Evolutionary conservation across 257 asterid genomes (phyloP).

Genomic region (Agastache rugosa): DNA sequence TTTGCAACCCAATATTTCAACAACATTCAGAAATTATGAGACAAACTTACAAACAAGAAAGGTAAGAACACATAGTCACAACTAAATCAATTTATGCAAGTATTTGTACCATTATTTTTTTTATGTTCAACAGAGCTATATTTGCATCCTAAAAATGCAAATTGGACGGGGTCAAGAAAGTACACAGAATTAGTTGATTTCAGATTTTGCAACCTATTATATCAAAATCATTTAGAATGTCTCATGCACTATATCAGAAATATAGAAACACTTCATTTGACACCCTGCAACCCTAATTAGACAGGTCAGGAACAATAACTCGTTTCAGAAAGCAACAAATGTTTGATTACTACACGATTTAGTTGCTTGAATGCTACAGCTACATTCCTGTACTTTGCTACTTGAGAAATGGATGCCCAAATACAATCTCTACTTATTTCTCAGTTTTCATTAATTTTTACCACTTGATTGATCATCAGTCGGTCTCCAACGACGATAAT

Average conservation of each 20-base stretch:
- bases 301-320: conserved; percentile 7
- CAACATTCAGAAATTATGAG: neutral
- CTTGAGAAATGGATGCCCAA: neutral
- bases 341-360: neutral
- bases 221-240: neutral
- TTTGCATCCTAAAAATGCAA: neutral
- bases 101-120: too few species aligned
- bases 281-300: neutral
- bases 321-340: conserved; percentile 1
- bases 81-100: too few species aligned
- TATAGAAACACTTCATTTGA: neutral
- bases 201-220: neutral
- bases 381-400: neutral
- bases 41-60: too few species aligned
- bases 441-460: conserved; percentile 1
- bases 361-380: neutral
- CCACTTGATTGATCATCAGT: conserved; percentile 4
- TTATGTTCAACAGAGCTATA: too few species aligned
- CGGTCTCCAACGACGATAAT: too few species aligned
- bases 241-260: conserved; percentile 15
- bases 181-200: neutral
- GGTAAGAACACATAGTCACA: too few species aligned
- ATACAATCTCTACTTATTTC: neutral
- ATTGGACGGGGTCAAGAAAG: neutral
- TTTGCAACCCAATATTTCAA: neutral